Percentiles rank a stretch among this genome's conserved stretches.
These are phyloP conservation scores for Kokia cookei DNA, from an alignment of 441 rosid genomes.

Conservation along the genomic window DNA sequence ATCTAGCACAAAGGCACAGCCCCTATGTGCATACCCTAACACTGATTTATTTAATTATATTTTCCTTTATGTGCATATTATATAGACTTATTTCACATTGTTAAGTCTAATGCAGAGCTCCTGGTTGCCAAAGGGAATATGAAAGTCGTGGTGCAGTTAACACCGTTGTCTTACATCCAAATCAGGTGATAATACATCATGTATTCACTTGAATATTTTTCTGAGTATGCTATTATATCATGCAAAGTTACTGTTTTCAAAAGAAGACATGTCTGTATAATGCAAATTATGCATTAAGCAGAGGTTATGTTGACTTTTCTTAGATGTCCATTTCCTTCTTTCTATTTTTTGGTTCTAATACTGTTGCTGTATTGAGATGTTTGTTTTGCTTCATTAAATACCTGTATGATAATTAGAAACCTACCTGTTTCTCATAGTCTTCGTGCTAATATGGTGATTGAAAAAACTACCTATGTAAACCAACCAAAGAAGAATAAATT, in stretches of 20 bases:
- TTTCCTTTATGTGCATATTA: background rate
- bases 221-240: background rate
- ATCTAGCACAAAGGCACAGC: background rate
- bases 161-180: slow-evolving; percentile 89
- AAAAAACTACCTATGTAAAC: background rate
- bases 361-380: background rate
- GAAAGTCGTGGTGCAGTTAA: slow-evolving; percentile 95
- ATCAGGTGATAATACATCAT: slow-evolving; percentile 53
- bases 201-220: background rate
- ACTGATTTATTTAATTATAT: background rate
- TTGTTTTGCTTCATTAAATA: background rate
- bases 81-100: slow-evolving; percentile 4
- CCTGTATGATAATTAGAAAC: background rate
- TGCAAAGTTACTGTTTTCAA: background rate
- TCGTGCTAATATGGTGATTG: background rate
- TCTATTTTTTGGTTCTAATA: background rate
- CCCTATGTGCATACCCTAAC: background rate
- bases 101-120: slow-evolving; percentile 57
- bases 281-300: background rate
- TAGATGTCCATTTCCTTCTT: background rate
- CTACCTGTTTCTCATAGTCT: background rate
- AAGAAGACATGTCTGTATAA: background rate
- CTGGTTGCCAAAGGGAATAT: slow-evolving; percentile 94
- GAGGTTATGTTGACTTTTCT: background rate
- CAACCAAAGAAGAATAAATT: background rate